Base-by-base conservation (phyloP, 768 basidiomycete genomes). In the Kwoniella sp. region DNA sequence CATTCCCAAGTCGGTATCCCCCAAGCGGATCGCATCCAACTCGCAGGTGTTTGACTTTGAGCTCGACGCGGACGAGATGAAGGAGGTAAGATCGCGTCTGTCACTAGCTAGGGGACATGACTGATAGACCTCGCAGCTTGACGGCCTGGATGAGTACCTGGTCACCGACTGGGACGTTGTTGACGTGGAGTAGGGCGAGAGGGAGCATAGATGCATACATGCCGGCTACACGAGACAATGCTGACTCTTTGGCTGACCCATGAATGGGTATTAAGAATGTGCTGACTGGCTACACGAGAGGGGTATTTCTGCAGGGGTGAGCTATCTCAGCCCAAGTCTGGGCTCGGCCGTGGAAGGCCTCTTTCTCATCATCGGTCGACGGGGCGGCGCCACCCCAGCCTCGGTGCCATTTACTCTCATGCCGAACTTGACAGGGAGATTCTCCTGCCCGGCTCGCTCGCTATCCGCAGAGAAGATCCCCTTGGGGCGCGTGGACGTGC, bases 1-100 rank as follows among this genome's bases (percentile, higher is more conserved):
- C 37, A 78, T 80, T 44, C 79, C 79, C 28, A 80, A 80, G 60
- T 77, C 77, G 12, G 76, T 76, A 11, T 69, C 68, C 27, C 62
- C 75, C 47, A 61, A 72, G 12, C 69, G 79, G 6, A 78, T 80
- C 49, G 51, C 60, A 15, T 71, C 73, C 28, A 80, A 80, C 64
- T 63, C 75, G 3, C 61, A 77, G 17, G 67, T 80, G 17, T 80
- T 77, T 58, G 77, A 77, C 54, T 80, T 80, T 53, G 67, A 72
- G 42, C 65, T 80, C 23, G 53, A 63, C n/a, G 53, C 51, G n/a
- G 76, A 71, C 20, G 78, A 80, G 46, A 73, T 80, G 69, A 65
- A 75, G 31, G 65, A 73, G 58, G 62, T 77, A 47, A 51, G 66
- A 43, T n/a, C 10, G 9, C 3, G 28, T 27, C 15, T 32, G 22